Percentiles rank a stretch among this genome's conserved stretches.
Evolutionary conservation across 148 eudicot species (phyloP).

Genomic region (Cornus kousa): DNA sequence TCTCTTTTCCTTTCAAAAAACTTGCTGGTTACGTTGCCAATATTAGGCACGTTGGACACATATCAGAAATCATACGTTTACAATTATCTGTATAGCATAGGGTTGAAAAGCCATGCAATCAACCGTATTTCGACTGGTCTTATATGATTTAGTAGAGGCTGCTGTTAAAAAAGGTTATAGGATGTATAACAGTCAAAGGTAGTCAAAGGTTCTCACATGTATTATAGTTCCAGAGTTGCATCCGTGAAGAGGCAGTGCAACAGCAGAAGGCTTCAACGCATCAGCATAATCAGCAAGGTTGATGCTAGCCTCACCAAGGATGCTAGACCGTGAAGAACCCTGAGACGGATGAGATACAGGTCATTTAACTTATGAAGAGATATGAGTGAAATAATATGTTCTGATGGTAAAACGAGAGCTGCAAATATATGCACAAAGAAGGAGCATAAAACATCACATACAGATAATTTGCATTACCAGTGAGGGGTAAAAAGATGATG

Average conservation of each 20-base stretch:
- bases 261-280: constrained; percentile 72
- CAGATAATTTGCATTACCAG: background rate
- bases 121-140: background rate
- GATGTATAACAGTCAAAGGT: constrained; percentile 3
- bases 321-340: constrained; percentile 93
- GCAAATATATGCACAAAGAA: background rate
- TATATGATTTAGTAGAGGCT: constrained; percentile 2
- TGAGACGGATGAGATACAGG: constrained; percentile 25
- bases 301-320: constrained; percentile 91
- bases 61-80: background rate
- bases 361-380: constrained; percentile 11
- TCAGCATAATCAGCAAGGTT: constrained; percentile 92
- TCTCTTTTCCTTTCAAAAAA: background rate
- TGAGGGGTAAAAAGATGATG: background rate
- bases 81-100: background rate
- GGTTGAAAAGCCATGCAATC: background rate
- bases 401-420: background rate
- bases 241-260: constrained; percentile 81
- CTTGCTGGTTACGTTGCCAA: background rate
- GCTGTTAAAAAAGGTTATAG: background rate
- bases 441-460: background rate
- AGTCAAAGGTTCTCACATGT: constrained; percentile 59
- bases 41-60: background rate
- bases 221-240: constrained; percentile 77
- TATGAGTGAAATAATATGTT: background rate